Evolutionary conservation across 805 yeast species (phyloP).

Genomic region (Candida tallmaniae): DNA sequence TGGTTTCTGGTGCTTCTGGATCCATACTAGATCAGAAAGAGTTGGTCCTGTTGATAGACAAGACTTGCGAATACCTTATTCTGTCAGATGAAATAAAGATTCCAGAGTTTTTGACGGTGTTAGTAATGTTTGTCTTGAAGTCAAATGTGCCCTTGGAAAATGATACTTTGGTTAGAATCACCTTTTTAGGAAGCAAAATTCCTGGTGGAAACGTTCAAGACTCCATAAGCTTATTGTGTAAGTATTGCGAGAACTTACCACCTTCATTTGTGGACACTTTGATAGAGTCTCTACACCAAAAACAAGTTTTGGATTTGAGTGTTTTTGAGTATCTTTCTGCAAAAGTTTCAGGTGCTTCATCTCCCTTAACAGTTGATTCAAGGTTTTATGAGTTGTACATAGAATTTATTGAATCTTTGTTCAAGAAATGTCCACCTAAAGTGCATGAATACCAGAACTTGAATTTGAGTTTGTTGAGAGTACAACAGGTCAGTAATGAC

Average conservation of each 20-base stretch:
- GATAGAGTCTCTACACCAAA: constrained; percentile 5
- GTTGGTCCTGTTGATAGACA: constrained; percentile 3
- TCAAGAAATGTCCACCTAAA: constrained; percentile 21
- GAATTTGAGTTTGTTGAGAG: constrained; percentile 18
- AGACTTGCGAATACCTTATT: constrained; percentile 6
- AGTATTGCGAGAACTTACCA: constrained; percentile 5
- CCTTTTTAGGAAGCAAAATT: constrained; percentile 23
- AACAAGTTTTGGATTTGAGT: constrained; percentile 2
- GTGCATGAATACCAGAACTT: constrained; percentile 32
- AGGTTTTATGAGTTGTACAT: constrained; percentile 18
- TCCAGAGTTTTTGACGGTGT: constrained; percentile 25
- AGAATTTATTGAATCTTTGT: constrained; percentile 25
- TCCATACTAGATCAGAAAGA: constrained; percentile 4
- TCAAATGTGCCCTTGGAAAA: constrained; percentile 13
- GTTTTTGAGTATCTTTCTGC: constrained; percentile 5
- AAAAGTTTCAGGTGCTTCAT: not conserved
- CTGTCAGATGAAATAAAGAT: constrained; percentile 9
- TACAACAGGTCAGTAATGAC: constrained; percentile 5
- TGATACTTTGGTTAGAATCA: constrained; percentile 19
- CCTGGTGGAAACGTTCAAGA: constrained; percentile 3
- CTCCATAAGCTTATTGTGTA: constrained; percentile 7
- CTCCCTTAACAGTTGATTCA: constrained; percentile 14
- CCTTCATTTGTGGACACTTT: constrained; percentile 6
- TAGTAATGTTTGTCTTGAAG: constrained; percentile 18
- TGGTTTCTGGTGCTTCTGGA: not conserved